phyloP scores from a whole-genome alignment of 768 basidiomycete species.

The Sarcodon sp. region DNA sequence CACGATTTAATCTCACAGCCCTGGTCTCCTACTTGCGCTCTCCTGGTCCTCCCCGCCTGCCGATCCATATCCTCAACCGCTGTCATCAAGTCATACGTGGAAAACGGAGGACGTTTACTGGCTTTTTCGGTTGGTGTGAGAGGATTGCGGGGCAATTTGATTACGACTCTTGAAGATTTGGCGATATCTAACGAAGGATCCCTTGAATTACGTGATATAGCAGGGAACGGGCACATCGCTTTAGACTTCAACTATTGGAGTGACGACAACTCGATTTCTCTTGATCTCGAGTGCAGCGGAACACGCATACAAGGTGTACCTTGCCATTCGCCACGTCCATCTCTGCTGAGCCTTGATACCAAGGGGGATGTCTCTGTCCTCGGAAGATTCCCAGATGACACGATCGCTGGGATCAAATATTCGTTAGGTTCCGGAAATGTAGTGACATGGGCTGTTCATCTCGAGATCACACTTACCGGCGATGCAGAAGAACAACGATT shows the following conservation, averaged over 20 bases:
- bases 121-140: constrained; percentile 19
- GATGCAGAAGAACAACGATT: constrained; percentile 9
- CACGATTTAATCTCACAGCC: constrained; percentile 51
- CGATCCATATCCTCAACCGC: constrained; percentile 8
- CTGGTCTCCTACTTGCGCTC: constrained; percentile 64
- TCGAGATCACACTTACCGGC: constrained; percentile 40
- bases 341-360: background rate
- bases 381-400: background rate
- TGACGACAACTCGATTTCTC: too few species aligned
- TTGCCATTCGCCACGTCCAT: background rate
- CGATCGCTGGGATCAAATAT: constrained; percentile 20
- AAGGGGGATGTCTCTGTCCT: background rate
- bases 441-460: constrained; percentile 41
- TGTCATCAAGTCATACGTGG: constrained; percentile 46
- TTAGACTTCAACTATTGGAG: too few species aligned
- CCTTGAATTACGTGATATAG: too few species aligned
- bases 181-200: constrained; percentile 5
- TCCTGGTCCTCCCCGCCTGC: constrained; percentile 69
- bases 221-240: too few species aligned
- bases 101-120: constrained; percentile 58
- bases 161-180: too few species aligned
- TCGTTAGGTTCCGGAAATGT: constrained; percentile 26
- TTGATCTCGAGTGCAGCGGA: too few species aligned
- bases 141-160: background rate
- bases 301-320: too few species aligned